Evolutionary conservation across 768 basidiomycete species (phyloP).

Genomic region (Peribolospora kevripleyi): DNA sequence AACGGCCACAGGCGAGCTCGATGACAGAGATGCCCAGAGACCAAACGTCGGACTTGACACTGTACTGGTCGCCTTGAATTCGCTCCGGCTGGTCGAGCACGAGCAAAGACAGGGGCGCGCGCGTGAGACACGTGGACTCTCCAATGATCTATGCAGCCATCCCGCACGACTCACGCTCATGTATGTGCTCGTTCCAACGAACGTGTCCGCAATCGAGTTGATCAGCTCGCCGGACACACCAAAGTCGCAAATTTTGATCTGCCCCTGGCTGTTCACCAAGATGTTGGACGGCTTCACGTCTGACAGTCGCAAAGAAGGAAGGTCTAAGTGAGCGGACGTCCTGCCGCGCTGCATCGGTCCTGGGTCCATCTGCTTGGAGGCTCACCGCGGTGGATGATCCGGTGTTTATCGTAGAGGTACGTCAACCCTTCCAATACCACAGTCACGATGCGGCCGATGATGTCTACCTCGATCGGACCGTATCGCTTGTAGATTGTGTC

Average conservation of each 20-base stretch:
- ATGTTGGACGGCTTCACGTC: conserved; percentile 99
- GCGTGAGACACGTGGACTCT: neutral
- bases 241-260: conserved; percentile 98
- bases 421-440: conserved; percentile 86
- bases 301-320: conserved; percentile 18
- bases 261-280: conserved; percentile 70
- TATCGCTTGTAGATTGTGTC: conserved; percentile 92
- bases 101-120: conserved; percentile 6
- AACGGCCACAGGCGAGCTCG: conserved; percentile 85
- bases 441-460: conserved; percentile 81
- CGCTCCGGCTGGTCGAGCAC: conserved; percentile 56
- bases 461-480: conserved; percentile 72
- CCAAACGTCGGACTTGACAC: conserved; percentile 98
- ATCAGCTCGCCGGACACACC: conserved; percentile 96
- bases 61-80: conserved; percentile 94
- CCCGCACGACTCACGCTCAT: conserved; percentile 53
- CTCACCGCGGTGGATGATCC: conserved; percentile 94
- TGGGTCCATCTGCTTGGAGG: conserved; percentile 2
- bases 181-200: conserved; percentile 94
- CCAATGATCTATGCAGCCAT: too few relatives aligned
- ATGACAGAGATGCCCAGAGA: conserved; percentile 90
- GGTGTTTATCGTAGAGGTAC: conserved; percentile 88
- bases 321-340: neutral
- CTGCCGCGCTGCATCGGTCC: neutral
- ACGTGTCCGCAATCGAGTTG: conserved; percentile 96